Conservation (phyloP, 2,329 filamentous ascomycete species). For the Colletotrichum nymphaeae region DNA sequence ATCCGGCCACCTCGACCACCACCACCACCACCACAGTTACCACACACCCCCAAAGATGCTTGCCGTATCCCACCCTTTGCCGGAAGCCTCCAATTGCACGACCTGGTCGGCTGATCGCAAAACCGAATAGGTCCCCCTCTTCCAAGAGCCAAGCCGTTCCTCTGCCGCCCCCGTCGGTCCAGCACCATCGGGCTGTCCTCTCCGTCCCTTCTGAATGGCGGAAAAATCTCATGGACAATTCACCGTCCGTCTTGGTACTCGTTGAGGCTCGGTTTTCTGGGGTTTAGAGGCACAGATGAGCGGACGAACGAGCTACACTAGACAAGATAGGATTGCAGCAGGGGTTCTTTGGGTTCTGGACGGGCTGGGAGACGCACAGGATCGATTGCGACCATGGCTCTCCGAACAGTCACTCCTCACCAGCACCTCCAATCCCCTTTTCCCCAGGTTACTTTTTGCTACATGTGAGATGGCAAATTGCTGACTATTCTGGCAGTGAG, state of each 20-base stretch:
- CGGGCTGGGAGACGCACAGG: constrained; percentile 16
- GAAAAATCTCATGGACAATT: constrained; percentile 37
- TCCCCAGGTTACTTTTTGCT: not conserved
- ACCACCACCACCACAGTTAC: not conserved
- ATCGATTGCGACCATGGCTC: constrained; percentile 27
- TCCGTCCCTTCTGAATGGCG: constrained; percentile 32
- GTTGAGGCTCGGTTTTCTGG: constrained; percentile 35
- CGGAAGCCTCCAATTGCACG: constrained; percentile 29
- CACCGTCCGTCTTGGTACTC: constrained; percentile 35
- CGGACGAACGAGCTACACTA: constrained; percentile 12
- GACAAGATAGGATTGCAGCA: constrained; percentile 11
- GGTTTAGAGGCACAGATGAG: constrained; percentile 16
- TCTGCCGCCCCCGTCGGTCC: constrained; percentile 30
- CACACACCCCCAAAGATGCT: constrained; percentile 13
- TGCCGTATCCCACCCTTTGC: constrained; percentile 14
- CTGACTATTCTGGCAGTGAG: constrained; percentile 18
- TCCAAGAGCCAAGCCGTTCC: constrained; percentile 19
- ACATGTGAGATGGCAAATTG: constrained; percentile 12
- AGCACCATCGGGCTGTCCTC: constrained; percentile 20
- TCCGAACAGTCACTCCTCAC: constrained; percentile 13
- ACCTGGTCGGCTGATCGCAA: constrained; percentile 26
- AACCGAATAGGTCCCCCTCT: constrained; percentile 1
- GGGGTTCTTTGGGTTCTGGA: not conserved
- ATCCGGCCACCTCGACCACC: constrained; percentile 17
- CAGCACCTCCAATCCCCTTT: constrained; percentile 1